Percentiles rank a stretch among this genome's conserved stretches.
phyloP scores from a whole-genome alignment of 352 stramenopile genomes.

The Globisporangium paroecandrum region DNA sequence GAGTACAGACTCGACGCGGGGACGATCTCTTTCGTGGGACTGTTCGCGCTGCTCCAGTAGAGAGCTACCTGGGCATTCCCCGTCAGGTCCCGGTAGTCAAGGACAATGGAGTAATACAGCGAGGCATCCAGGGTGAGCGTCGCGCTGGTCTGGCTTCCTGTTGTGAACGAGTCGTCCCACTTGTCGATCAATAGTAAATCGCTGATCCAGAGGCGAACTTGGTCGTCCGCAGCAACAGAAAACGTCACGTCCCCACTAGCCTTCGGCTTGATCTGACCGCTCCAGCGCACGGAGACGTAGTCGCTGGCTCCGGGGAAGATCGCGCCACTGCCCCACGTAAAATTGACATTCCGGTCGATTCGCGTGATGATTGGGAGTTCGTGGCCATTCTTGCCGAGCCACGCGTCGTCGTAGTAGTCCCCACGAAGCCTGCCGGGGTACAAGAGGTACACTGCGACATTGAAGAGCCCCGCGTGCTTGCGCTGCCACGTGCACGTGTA shows the following conservation, averaged over 20 bases:
- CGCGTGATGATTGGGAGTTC: slow-evolving; percentile 28
- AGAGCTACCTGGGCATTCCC: slow-evolving; percentile 40
- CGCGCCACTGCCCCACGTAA: slow-evolving; percentile 56
- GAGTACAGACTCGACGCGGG: slow-evolving; percentile 41
- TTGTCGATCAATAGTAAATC: slow-evolving; percentile 59
- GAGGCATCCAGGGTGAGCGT: slow-evolving; percentile 32
- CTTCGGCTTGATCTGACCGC: slow-evolving; percentile 56
- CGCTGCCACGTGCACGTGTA: slow-evolving; percentile 53
- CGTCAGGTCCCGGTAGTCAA: slow-evolving; percentile 59
- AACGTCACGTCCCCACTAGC: slow-evolving; percentile 36
- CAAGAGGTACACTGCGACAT: slow-evolving; percentile 50
- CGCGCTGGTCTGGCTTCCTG: slow-evolving; percentile 4
- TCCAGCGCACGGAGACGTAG: slow-evolving; percentile 67
- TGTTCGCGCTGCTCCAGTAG: slow-evolving; percentile 35
- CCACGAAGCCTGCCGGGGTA: slow-evolving; percentile 56
- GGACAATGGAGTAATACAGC: slow-evolving; percentile 41
- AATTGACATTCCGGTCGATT: slow-evolving; percentile 68
- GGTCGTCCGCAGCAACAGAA: slow-evolving; percentile 42
- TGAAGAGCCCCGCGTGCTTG: slow-evolving; percentile 41
- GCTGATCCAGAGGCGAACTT: slow-evolving; percentile 61
- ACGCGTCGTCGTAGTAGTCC: slow-evolving; percentile 66
- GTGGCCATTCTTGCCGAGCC: slow-evolving; percentile 32
- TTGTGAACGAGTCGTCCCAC: slow-evolving; percentile 34
- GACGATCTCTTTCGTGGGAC: slow-evolving; percentile 39
- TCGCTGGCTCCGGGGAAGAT: slow-evolving; percentile 47